These are phyloP conservation scores for Talaromyces marneffei DNA, from an alignment of 2,329 filamentous ascomycete species.

Conservation along the genomic window DNA sequence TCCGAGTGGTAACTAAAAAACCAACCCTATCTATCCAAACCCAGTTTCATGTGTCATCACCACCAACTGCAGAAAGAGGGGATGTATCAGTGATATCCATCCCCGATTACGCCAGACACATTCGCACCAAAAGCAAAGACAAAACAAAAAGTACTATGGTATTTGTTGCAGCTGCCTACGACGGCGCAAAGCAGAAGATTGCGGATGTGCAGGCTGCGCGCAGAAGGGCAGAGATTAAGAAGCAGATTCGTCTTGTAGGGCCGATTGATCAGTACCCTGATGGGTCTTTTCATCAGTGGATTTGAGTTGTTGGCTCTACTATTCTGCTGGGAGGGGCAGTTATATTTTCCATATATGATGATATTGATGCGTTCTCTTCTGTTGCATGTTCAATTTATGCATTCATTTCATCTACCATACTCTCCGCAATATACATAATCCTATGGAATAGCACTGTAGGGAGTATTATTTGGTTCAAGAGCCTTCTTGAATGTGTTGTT, in stretches of 20 bases:
- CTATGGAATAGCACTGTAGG: too few species aligned
- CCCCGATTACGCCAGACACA: conserved; percentile 19
- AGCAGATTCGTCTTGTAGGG: conserved; percentile 37
- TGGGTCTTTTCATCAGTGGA: conserved; percentile 2
- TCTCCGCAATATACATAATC: too few species aligned
- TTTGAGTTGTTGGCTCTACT: background rate
- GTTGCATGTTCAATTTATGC: background rate
- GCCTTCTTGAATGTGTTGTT: background rate
- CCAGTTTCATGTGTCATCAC: conserved; percentile 13
- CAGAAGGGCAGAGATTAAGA: conserved; percentile 34
- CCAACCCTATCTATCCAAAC: conserved; percentile 1
- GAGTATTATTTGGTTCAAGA: too few species aligned
- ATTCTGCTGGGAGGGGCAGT: background rate
- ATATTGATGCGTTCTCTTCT: background rate
- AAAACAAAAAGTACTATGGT: background rate
- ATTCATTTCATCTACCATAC: background rate
- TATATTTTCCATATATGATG: background rate
- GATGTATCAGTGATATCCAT: background rate
- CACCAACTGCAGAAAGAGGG: background rate
- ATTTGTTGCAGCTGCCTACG: conserved; percentile 25
- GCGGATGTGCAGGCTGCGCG: conserved; percentile 30
- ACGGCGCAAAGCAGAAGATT: conserved; percentile 31
- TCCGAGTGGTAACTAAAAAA: background rate
- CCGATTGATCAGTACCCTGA: conserved; percentile 24
- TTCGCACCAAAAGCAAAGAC: conserved; percentile 23